These are phyloP conservation scores for Pythium aristosporum DNA, from an alignment of 352 stramenopile species.

Conservation along the genomic window DNA sequence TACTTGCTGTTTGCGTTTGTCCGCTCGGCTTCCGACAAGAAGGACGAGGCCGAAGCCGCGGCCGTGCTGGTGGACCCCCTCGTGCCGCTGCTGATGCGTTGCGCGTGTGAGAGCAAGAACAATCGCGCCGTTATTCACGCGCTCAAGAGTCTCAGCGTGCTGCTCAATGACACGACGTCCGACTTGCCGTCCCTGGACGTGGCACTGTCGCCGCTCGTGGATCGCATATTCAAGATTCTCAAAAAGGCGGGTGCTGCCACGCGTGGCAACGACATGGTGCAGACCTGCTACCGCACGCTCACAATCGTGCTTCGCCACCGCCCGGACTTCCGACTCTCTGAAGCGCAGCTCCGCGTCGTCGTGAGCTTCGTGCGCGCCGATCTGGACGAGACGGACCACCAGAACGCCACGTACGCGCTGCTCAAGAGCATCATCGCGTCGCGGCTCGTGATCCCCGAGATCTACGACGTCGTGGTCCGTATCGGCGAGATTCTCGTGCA, in stretches of 20 bases:
- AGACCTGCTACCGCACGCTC: constrained; percentile 94
- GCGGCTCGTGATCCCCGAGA: constrained; percentile 90
- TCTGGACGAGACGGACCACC: constrained; percentile 92
- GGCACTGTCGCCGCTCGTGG: constrained; percentile 77
- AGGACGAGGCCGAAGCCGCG: constrained; percentile 4
- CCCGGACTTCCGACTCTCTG: constrained; percentile 52
- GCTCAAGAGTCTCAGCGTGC: constrained; percentile 90
- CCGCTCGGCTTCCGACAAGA: constrained; percentile 24
- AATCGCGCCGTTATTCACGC: constrained; percentile 90
- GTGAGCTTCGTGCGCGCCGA: constrained; percentile 91
- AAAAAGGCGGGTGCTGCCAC: constrained; percentile 88
- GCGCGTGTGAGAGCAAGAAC: constrained; percentile 89
- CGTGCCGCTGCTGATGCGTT: constrained; percentile 90
- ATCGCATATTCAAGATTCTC: constrained; percentile 92
- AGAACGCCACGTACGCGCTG: constrained; percentile 94
- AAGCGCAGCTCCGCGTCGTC: constrained; percentile 81
- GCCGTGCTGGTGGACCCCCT: constrained; percentile 90
- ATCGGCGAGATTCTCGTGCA: constrained; percentile 94
- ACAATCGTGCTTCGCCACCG: constrained; percentile 87
- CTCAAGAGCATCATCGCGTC: constrained; percentile 92
- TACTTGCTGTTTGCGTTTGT: constrained; percentile 81
- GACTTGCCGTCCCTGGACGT: constrained; percentile 84
- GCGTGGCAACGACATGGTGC: constrained; percentile 92
- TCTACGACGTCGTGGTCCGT: constrained; percentile 96
- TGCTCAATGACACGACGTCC: constrained; percentile 80